These are phyloP conservation scores for Leucocoprinus leucothites DNA, from an alignment of 768 basidiomycete species.

Conservation along the genomic window DNA sequence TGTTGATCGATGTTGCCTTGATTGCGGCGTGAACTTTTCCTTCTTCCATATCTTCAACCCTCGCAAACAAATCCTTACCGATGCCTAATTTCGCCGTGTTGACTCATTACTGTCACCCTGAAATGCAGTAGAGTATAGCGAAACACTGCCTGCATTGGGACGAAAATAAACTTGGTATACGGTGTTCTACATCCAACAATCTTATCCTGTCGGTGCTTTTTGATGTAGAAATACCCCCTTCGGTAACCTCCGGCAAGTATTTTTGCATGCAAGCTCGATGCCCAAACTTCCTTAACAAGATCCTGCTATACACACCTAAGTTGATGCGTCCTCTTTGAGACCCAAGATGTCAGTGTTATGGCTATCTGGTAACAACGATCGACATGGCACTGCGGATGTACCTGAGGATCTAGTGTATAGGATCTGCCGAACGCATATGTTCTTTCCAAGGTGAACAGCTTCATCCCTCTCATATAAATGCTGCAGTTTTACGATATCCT, in stretches of 20 bases:
- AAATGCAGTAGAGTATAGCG: too few relatives aligned
- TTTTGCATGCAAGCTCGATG: not conserved
- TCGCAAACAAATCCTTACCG: not conserved
- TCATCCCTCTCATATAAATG: slow-evolving; percentile 5
- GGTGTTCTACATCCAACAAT: too few relatives aligned
- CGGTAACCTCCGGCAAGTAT: not conserved
- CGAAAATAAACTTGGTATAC: too few relatives aligned
- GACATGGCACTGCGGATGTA: not conserved
- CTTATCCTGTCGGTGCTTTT: too few relatives aligned
- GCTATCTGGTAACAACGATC: not conserved
- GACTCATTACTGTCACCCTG: not conserved
- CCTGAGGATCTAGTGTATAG: not conserved
- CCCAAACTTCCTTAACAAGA: not conserved
- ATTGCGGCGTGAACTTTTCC: too few relatives aligned
- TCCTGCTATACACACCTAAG: not conserved
- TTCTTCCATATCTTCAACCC: not conserved
- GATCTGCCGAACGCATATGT: not conserved
- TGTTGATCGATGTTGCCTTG: too few relatives aligned
- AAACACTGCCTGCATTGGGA: too few relatives aligned
- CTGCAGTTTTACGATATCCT: not conserved
- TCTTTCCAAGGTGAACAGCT: not conserved
- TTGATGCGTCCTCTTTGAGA: slow-evolving; percentile 6
- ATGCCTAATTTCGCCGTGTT: not conserved
- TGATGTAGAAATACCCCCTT: not conserved
- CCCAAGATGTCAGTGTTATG: not conserved